phyloP scores from a whole-genome alignment of 441 rosid species.

The Adansonia madagascariensis region DNA sequence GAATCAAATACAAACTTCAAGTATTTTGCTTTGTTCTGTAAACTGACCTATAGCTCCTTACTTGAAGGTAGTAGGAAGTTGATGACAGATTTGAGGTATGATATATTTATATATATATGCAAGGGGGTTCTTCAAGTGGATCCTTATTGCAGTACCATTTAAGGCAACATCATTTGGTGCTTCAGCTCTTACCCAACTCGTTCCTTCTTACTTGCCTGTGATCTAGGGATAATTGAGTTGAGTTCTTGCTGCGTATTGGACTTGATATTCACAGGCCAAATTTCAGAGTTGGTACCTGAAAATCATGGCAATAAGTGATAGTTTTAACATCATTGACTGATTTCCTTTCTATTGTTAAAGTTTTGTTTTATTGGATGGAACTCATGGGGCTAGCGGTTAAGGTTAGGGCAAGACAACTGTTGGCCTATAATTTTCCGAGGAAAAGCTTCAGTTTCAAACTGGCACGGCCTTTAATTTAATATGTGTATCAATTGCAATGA shows the following conservation, averaged over 20 bases:
- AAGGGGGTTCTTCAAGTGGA: constrained; percentile 3
- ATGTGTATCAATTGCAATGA: not conserved
- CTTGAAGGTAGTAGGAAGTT: not conserved
- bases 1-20: not conserved
- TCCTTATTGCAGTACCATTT: not conserved
- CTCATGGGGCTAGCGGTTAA: not conserved
- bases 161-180: not conserved
- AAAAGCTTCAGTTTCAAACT: not conserved
- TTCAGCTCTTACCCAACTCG: not conserved
- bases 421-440: not conserved
- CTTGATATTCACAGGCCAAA: not conserved
- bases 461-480: not conserved
- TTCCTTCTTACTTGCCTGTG: not conserved
- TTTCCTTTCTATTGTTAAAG: not conserved
- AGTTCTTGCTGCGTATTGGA: not conserved
- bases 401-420: not conserved
- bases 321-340: not conserved
- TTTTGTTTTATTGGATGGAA: no score
- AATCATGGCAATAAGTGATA: not conserved
- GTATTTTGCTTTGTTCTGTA: not conserved
- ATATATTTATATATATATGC: not conserved
- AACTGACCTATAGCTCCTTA: not conserved
- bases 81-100: not conserved
- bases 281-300: not conserved
- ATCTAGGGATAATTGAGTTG: no score